These are phyloP conservation scores for Elaeagnus macrophylla DNA, from an alignment of 306 rosid genomes.

Conservation along the genomic window DNA sequence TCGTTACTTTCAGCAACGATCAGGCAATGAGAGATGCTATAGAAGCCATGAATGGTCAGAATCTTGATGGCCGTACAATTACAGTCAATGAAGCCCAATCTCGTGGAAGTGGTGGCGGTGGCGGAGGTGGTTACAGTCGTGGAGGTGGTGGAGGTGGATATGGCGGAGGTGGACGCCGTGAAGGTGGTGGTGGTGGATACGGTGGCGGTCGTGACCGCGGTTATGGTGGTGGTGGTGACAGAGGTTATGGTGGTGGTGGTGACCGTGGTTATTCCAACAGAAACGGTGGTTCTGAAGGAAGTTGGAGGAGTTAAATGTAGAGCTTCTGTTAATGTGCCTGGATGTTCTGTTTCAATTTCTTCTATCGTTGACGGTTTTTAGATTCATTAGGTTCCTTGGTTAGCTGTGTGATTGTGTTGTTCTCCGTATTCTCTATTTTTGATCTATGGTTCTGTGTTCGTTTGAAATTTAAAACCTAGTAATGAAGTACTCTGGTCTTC, in stretches of 20 bases:
- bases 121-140: constrained; percentile 31
- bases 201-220: constrained; percentile 29
- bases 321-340: not conserved
- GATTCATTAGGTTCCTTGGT: constrained; percentile 6
- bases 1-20: constrained; percentile 67
- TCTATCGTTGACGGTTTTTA: not conserved
- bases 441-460: constrained; percentile 7
- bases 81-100: constrained; percentile 91
- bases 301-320: constrained; percentile 54
- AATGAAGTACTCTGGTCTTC: not conserved
- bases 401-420: constrained; percentile 12
- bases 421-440: constrained; percentile 8
- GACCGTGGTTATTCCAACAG: constrained; percentile 24
- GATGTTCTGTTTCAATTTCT: not conserved
- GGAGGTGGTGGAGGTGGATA: constrained; percentile 34
- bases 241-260: constrained; percentile 7
- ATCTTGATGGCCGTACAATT: constrained; percentile 77
- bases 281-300: constrained; percentile 35
- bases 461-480: not conserved
- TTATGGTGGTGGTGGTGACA: constrained; percentile 13
- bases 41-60: constrained; percentile 82
- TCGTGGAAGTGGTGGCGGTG: constrained; percentile 57
- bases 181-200: constrained; percentile 18
- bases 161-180: not conserved
- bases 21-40: constrained; percentile 72